Evolutionary conservation across 225 moss, liverwort and hornwort genomes (phyloP), one percentile per base, ranked within the genome.

Genomic region (Marchantia polymorpha): DNA sequence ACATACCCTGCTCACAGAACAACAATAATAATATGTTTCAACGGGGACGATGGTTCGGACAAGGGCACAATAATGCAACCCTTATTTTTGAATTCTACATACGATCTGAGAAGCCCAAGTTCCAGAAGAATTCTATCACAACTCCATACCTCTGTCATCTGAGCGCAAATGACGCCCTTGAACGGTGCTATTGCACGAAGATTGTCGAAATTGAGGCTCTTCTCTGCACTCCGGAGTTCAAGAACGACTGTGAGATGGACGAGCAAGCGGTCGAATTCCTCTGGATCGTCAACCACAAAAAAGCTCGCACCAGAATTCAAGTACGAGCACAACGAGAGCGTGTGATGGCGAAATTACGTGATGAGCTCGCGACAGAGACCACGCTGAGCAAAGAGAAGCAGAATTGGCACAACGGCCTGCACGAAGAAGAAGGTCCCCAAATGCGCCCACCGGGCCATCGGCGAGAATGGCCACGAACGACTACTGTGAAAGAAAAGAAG

Each of bases 1-100:
- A 93, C 91, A 84, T 91, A 87, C 52, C 95, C 92, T 92, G 87
- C 72, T 39, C 75, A 51, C 51, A 77, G 69, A 31, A 8, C 17
- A 79, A 6, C 69, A 17, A 60, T 31, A 46, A 0, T 58, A 76
- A 2, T 58, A 0, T 14, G 29, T 39, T 39, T 39, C 39, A 39
- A 39, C 39, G 5, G 39, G 39, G 39, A 39, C 3, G 39, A 39
- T 39, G 39, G 39, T 39, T 39, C 39, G 39, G 39, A 2, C 2
- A 58, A 15, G 64, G 65, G 31, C 66, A 67, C 16, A 16, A 71
- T 50, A 1, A 12, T 22, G 11, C 50, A 71, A 64, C 7, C n/a
- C n/a, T 11, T 64, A 10, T 10, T 3, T 23, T 22, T 12, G 17
- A 64, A 64, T 27, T 50, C 1, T 56, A 1, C 56, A 56, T 19